Conservation (phyloP, 345 rosid species). For the Boechera retrofracta region DNA sequence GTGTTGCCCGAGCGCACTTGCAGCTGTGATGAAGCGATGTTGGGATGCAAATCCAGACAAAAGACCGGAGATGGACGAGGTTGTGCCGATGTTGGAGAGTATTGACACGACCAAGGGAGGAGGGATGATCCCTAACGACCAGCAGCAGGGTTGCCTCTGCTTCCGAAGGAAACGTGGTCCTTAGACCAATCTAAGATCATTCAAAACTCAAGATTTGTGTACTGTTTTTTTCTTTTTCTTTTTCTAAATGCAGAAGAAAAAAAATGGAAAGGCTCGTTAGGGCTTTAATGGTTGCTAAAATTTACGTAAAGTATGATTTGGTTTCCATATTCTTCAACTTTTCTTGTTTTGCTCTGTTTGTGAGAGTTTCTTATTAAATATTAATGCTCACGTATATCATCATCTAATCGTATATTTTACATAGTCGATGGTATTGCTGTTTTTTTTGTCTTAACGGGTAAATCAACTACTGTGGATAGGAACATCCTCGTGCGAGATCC, state of each 20-base stretch:
- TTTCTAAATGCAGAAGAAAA: neutral
- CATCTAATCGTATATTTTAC: constrained; percentile 4
- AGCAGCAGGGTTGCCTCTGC: constrained; percentile 85
- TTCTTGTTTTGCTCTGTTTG: constrained; percentile 34
- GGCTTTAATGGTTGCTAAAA: constrained; percentile 37
- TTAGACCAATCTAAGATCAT: constrained; percentile 44
- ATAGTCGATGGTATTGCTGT: neutral
- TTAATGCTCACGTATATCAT: constrained; percentile 13
- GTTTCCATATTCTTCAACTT: constrained; percentile 38
- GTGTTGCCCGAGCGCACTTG: constrained; percentile 91
- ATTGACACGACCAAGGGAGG: constrained; percentile 91
- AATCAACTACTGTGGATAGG: neutral
- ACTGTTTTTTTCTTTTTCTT: constrained; percentile 2
- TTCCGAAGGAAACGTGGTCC: constrained; percentile 88
- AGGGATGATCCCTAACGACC: constrained; percentile 95
- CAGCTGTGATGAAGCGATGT: constrained; percentile 91
- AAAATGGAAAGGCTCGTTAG: constrained; percentile 33
- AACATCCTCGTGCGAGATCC: neutral
- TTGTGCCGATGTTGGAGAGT: constrained; percentile 85
- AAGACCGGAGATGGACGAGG: constrained; percentile 99
- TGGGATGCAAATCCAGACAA: constrained; percentile 97
- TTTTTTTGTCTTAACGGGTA: neutral
- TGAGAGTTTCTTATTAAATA: constrained; percentile 15
- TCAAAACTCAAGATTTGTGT: constrained; percentile 24
- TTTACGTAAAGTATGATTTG: constrained; percentile 31